phyloP scores from a whole-genome alignment of 192 early-diverging fungal genomes.

The Diversispora eburnea region DNA sequence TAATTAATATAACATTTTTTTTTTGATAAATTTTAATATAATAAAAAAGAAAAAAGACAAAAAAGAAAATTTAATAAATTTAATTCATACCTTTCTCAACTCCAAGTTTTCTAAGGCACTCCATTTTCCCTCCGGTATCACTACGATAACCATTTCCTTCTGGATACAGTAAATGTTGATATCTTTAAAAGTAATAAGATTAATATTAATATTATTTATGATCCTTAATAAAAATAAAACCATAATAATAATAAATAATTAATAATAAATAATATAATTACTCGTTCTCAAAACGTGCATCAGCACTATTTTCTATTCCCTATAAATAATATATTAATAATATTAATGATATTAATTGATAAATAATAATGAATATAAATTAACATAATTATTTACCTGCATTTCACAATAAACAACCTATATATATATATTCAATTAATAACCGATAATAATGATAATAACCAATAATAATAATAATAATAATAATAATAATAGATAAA shows the following conservation, averaged over 20 bases:
- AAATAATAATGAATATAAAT: background rate
- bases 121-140: conserved; percentile 62
- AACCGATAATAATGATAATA: background rate
- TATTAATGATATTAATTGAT: background rate
- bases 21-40: background rate
- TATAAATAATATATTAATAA: conserved; percentile 14
- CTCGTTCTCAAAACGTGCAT: conserved; percentile 42
- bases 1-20: background rate
- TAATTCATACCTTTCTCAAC: conserved; percentile 50
- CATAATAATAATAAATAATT: too few relatives aligned
- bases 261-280: conserved; percentile 12
- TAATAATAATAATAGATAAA: too few relatives aligned
- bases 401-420: conserved; percentile 62
- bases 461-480: background rate
- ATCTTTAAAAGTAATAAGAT: conserved; percentile 18
- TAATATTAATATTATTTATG: background rate
- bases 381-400: conserved; percentile 40
- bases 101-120: conserved; percentile 47
- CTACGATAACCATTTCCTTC: conserved; percentile 56
- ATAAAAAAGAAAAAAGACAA: background rate
- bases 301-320: conserved; percentile 49
- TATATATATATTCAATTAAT: background rate
- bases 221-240: too few relatives aligned
- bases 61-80: too few relatives aligned
- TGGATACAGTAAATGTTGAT: conserved; percentile 54